Conservation (phyloP, 164 flowering plant genomes). For the Umbilicus rupestris region DNA sequence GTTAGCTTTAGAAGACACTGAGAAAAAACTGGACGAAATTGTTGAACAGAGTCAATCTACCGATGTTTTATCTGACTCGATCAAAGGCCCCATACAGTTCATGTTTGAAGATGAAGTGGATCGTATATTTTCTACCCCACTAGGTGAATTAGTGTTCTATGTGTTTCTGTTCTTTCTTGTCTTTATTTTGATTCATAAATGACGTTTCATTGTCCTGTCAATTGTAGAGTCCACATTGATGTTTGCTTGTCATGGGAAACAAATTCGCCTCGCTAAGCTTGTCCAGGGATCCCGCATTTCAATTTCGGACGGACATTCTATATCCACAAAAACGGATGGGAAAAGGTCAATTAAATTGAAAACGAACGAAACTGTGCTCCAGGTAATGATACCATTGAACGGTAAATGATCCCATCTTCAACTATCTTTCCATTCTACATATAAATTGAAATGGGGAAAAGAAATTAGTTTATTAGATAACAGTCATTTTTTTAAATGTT, state of each 20-base stretch:
- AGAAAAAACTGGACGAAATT: slow-evolving; percentile 29
- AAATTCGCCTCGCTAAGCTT: slow-evolving; percentile 79
- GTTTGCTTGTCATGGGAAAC: slow-evolving; percentile 82
- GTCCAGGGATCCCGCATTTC: slow-evolving; percentile 74
- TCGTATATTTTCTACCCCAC: slow-evolving; percentile 86
- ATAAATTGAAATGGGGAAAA: no score
- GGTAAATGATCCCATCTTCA: not conserved
- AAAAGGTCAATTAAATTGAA: slow-evolving; percentile 76
- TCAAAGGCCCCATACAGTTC: slow-evolving; percentile 65
- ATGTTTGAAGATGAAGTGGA: slow-evolving; percentile 88
- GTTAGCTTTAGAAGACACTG: slow-evolving; percentile 33
- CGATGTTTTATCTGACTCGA: slow-evolving; percentile 37
- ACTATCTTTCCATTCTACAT: not conserved
- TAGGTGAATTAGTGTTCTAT: slow-evolving; percentile 36
- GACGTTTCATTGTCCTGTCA: not conserved
- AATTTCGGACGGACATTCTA: slow-evolving; percentile 49
- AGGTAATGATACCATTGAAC: slow-evolving; percentile 36
- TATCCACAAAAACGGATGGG: slow-evolving; percentile 71
- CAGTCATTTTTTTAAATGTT: no score
- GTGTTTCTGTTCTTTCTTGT: not conserved
- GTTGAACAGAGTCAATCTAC: slow-evolving; percentile 35
- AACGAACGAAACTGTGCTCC: slow-evolving; percentile 72
- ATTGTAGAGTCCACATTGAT: slow-evolving; percentile 79
- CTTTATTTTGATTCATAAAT: not conserved
- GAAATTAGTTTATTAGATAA: no score